These are phyloP conservation scores for Candida montana DNA, from an alignment of 805 yeast species.

Conservation along the genomic window DNA sequence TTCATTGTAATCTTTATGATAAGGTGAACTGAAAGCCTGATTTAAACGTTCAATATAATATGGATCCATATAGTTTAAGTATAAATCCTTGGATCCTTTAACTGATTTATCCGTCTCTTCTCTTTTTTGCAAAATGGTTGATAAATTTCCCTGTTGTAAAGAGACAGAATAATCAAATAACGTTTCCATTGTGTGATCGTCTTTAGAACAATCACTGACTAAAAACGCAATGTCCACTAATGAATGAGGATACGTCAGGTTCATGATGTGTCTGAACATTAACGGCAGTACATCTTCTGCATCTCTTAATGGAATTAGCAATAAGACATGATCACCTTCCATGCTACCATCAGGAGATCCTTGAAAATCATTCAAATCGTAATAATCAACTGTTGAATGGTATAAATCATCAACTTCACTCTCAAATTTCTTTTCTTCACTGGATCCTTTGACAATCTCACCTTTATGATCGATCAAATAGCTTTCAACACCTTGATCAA, in stretches of 20 bases:
- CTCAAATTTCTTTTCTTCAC: slow-evolving; percentile 18
- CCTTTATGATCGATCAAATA: slow-evolving; percentile 33
- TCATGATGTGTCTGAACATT: slow-evolving; percentile 83
- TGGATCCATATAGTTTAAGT: slow-evolving; percentile 65
- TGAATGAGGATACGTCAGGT: slow-evolving; percentile 76
- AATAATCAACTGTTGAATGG: slow-evolving; percentile 48
- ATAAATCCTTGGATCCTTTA: slow-evolving; percentile 56
- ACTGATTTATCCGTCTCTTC: slow-evolving; percentile 36
- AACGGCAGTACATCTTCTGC: slow-evolving; percentile 73
- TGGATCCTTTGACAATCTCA: slow-evolving; percentile 24
- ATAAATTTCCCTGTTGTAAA: slow-evolving; percentile 65
- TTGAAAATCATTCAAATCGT: slow-evolving; percentile 53
- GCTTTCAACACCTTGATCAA: slow-evolving; percentile 34
- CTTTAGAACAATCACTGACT: slow-evolving; percentile 71
- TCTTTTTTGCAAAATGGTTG: slow-evolving; percentile 37
- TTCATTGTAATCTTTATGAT: slow-evolving; percentile 52
- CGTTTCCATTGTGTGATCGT: slow-evolving; percentile 60
- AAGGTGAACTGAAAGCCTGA: slow-evolving; percentile 60
- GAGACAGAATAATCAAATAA: slow-evolving; percentile 60
- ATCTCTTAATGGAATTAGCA: slow-evolving; percentile 73
- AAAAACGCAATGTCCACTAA: slow-evolving; percentile 75
- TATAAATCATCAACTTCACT: slow-evolving; percentile 34
- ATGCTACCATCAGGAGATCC: slow-evolving; percentile 47
- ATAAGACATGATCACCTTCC: slow-evolving; percentile 57
- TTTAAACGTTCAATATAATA: slow-evolving; percentile 52